Conservation (phyloP, 768 basidiomycete genomes). For the Lactarius quietus region DNA sequence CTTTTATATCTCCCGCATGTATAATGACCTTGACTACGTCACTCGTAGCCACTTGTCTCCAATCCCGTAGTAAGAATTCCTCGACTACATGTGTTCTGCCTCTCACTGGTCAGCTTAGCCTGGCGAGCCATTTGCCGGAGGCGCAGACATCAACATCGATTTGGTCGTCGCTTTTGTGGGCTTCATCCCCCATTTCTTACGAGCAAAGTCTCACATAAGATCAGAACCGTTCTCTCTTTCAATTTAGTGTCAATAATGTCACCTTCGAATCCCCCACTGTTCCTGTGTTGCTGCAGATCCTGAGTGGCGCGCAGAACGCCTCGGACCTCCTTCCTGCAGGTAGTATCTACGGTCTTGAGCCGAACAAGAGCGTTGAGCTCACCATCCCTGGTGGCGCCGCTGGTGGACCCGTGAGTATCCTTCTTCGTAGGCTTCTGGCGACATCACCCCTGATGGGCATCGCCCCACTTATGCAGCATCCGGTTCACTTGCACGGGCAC, state of each 20-base stretch:
- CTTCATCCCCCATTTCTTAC: slow-evolving; percentile 17
- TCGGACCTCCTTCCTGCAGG: slow-evolving; percentile 10
- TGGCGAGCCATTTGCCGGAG: slow-evolving; percentile 10
- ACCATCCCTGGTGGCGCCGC: slow-evolving; percentile 7
- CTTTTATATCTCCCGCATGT: background rate
- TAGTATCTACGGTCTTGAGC: slow-evolving; percentile 14
- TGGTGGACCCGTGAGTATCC: slow-evolving; percentile 6
- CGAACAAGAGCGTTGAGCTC: slow-evolving; percentile 17
- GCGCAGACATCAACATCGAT: slow-evolving; percentile 22
- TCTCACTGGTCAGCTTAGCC: slow-evolving; percentile 5
- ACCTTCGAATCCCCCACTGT: slow-evolving; percentile 4
- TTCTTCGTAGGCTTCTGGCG: background rate
- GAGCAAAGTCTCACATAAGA: background rate
- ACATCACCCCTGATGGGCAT: too few species aligned
- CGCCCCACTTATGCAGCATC: slow-evolving; percentile 18
- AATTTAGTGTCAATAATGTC: background rate
- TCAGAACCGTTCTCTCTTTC: background rate
- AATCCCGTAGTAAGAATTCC: slow-evolving; percentile 1
- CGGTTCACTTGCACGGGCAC: slow-evolving; percentile 24
- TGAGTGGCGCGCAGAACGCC: slow-evolving; percentile 11
- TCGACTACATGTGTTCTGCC: background rate
- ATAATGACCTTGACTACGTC: background rate
- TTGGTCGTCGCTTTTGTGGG: slow-evolving; percentile 22
- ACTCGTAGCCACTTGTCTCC: background rate
- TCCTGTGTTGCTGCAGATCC: slow-evolving; percentile 18